phyloP scores from a whole-genome alignment of 1,139 yeast genomes.

The Nakaseomyces sp. region DNA sequence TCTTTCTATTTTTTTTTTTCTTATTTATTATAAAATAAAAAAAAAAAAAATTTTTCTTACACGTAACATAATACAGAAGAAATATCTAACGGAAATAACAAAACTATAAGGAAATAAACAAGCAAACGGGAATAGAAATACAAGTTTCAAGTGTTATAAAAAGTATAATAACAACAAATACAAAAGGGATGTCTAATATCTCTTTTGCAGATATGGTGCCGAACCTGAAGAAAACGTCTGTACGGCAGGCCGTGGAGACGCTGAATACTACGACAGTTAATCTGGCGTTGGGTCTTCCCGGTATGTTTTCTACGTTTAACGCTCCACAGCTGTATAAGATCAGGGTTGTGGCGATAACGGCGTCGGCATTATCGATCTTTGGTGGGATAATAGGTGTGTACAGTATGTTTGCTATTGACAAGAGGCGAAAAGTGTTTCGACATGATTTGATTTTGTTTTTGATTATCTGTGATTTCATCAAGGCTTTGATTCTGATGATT shows the following conservation, averaged over 20 bases:
- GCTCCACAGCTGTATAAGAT: constrained; percentile 26
- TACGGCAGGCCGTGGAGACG: constrained; percentile 1
- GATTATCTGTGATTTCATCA: constrained; percentile 61
- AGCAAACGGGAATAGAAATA: too few species aligned
- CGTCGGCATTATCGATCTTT: constrained; percentile 50
- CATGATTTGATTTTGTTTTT: constrained; percentile 65
- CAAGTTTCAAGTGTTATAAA: too few species aligned
- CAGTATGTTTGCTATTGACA: constrained; percentile 52
- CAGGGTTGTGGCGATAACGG: constrained; percentile 46
- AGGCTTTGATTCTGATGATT: constrained; percentile 60
- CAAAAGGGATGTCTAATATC: neutral
- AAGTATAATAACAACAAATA: neutral
- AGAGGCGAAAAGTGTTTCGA: constrained; percentile 52
- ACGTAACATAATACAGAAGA: too few species aligned
- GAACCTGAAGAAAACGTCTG: constrained; percentile 5
- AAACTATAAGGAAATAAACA: too few species aligned
- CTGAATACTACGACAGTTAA: constrained; percentile 29
- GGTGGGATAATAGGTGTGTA: constrained; percentile 49
- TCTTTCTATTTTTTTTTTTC: too few species aligned
- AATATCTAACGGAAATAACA: too few species aligned
- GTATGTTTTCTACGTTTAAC: constrained; percentile 27
- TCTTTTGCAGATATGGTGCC: neutral
- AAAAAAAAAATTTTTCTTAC: too few species aligned
- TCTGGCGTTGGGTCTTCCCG: constrained; percentile 29
- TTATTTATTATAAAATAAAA: too few species aligned